Base-by-base conservation (phyloP, 331 rosid species). In the Cydonia oblonga region DNA sequence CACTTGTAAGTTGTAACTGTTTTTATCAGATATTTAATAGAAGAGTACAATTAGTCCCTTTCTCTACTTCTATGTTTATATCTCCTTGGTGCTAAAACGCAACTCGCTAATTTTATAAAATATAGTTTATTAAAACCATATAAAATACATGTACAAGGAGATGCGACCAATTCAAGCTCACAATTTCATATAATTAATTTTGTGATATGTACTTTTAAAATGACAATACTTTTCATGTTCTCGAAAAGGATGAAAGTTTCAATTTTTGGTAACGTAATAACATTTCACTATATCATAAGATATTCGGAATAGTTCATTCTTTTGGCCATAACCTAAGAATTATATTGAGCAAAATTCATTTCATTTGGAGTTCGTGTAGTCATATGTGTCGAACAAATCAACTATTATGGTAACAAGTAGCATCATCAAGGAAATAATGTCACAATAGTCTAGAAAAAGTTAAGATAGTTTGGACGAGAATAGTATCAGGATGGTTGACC, bases 91-190 rank as follows among this genome's bases (percentile, higher is more conserved):
- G 62, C 59, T 73, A 20, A 51, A 26, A 64, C 16, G 54, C 22
- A 16, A 10, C 16, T 23, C 14, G 28, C 46, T 68, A 49, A 32
- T 7, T 49, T 6, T 35, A 19, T 56, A 49, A 57, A 25, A 11
- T 63, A 25, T 28, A 42, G 54, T 18, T 49, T 69, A 42, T 15
- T 13, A 60, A 12, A 20, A 40, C 46, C 9, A 22, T 16, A 78
- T 7, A 24, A 46, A 65, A 40, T 14, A 71, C 23, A 22, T 25
- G 16, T 25, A 22, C 3, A n/a, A 61, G 52, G 23, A 64, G 28
- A 72, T 51, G 49, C 74, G 79, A 80, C 81, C 32, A 38, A 33
- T 71, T 82, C 76, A 76, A 72, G 78, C 65, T 44, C 62, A 66
- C 63, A 46, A 19, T 16, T 46, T 59, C 33, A 4, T 35, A 26